Base-by-base conservation (phyloP, 169 alveolate genomes). In the Blepharisma undulans region DNA sequence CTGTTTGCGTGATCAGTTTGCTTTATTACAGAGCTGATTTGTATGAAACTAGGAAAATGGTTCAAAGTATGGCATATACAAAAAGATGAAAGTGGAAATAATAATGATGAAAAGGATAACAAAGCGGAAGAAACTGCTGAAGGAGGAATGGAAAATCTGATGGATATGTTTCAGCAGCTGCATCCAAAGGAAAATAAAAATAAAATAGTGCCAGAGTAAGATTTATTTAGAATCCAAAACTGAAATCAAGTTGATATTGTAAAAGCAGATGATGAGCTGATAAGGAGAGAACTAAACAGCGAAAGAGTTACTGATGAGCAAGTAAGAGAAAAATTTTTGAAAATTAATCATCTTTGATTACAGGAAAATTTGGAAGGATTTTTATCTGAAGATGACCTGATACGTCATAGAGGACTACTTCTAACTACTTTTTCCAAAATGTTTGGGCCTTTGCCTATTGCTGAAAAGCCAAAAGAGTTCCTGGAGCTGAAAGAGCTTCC, bases 301-400 rank as follows among this genome's bases (percentile, higher is more conserved):
- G 96, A 94, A 79, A 87, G 94, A 77, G 84, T 95, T 33, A 86
- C 95, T 2, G 94, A 93, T 32, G 84, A 88, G 27, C 88, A 93
- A 21, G 88, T 93, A 33, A 79, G 94, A 89, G 95, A 95, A 32
- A 94, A 92, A 77, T 95, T 95, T 87, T 72, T 95, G 72, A 92
- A 89, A 72, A 76, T 87, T 80, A 95, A 95, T 81, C 92, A 92
- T 72, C 92, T 92, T 22, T 95, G 97, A 96, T 72, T 95, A 3
- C 93, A 93, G 66, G 93, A 94, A 60, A 86, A 90, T 36, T 78
- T 95, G 82, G 85, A 91, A 80, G 93, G 90, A 66, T 92, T 95
- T 29, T 92, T 95, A 32, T 93, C 96, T 30, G 96, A 96, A 1
- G 80, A 95, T 66, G 93, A 96, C 29, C 76, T 95, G 48, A 61